These are phyloP conservation scores for Aspergillus sp. DNA, from an alignment of 2,329 filamentous ascomycete genomes.

Conservation along the genomic window DNA sequence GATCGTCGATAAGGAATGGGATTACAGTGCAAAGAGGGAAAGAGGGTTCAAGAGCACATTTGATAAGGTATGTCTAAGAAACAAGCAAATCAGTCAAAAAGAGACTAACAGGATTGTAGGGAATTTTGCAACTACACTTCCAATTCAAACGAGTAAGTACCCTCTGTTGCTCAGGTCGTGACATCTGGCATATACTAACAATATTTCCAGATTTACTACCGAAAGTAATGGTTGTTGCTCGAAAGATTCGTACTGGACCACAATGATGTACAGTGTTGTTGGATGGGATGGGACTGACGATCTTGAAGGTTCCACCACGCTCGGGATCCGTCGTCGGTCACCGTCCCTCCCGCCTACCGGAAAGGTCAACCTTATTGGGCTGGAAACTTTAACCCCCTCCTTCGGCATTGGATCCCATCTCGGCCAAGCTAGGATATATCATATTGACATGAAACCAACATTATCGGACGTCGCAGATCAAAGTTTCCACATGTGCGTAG, in stretches of 20 bases:
- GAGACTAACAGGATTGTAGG: constrained; percentile 53
- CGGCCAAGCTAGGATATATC: constrained; percentile 22
- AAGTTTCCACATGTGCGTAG: constrained; percentile 23
- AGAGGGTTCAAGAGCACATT: constrained; percentile 95
- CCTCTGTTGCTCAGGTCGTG: background rate
- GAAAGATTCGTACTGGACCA: background rate
- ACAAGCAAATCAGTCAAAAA: background rate
- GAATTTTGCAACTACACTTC: constrained; percentile 94
- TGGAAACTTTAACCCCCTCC: constrained; percentile 27
- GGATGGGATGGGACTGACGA: background rate
- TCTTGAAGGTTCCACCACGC: background rate
- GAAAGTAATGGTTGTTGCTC: constrained; percentile 41
- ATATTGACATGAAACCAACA: constrained; percentile 18
- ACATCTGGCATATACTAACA: constrained; percentile 2
- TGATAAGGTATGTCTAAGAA: constrained; percentile 72
- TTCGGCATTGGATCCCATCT: constrained; percentile 16
- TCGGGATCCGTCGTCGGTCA: background rate
- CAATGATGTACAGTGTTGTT: background rate
- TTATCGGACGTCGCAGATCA: constrained; percentile 13
- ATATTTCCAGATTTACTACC: constrained; percentile 47
- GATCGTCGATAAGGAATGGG: constrained; percentile 98
- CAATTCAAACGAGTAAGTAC: constrained; percentile 89
- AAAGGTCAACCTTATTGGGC: constrained; percentile 25
- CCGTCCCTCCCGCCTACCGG: constrained; percentile 1
- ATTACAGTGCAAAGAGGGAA: constrained; percentile 94